Percentiles rank a stretch among this genome's conserved stretches.
Conservation (phyloP, 2,329 filamentous ascomycete species). For the Pyricularia pennisetigena region DNA sequence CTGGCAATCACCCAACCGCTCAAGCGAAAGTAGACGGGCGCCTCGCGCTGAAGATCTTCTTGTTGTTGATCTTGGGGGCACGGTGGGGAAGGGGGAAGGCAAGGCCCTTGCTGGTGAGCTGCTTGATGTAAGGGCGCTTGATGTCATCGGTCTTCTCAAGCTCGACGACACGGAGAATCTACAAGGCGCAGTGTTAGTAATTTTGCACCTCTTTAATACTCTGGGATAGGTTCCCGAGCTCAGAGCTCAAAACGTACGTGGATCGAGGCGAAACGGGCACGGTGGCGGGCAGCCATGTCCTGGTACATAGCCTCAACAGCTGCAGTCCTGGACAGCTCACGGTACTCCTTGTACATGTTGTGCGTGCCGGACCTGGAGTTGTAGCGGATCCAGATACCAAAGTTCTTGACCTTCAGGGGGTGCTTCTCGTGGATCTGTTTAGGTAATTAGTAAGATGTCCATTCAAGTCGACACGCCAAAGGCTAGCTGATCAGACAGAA, state of each 20-base stretch:
- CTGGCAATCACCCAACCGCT: slow-evolving; percentile 36
- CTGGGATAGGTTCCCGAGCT: not conserved
- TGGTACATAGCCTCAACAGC: slow-evolving; percentile 97
- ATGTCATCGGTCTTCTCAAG: slow-evolving; percentile 89
- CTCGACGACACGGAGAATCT: slow-evolving; percentile 99
- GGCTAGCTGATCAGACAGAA: not conserved
- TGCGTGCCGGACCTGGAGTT: slow-evolving; percentile 99
- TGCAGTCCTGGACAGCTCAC: slow-evolving; percentile 92
- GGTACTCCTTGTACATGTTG: slow-evolving; percentile 99
- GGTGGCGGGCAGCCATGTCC: slow-evolving; percentile 99
- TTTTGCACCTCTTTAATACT: not conserved
- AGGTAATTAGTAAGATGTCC: not conserved
- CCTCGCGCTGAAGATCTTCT: slow-evolving; percentile 88
- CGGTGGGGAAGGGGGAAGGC: slow-evolving; percentile 99
- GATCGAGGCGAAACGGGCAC: slow-evolving; percentile 94
- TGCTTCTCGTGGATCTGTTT: slow-evolving; percentile 93
- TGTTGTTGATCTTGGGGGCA: slow-evolving; percentile 68
- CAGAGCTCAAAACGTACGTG: slow-evolving; percentile 61
- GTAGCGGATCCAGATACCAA: slow-evolving; percentile 99
- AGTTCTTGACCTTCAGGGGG: slow-evolving; percentile 99
- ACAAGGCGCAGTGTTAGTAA: slow-evolving; percentile 2
- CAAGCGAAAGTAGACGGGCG: slow-evolving; percentile 98
- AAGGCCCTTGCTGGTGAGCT: slow-evolving; percentile 89
- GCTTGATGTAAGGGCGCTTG: slow-evolving; percentile 99
- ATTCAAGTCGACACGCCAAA: not conserved